Evolutionary conservation across 345 rosid species (phyloP), one percentile per base, ranked within the genome.

Genomic region (Microthlaspi erraticum): DNA sequence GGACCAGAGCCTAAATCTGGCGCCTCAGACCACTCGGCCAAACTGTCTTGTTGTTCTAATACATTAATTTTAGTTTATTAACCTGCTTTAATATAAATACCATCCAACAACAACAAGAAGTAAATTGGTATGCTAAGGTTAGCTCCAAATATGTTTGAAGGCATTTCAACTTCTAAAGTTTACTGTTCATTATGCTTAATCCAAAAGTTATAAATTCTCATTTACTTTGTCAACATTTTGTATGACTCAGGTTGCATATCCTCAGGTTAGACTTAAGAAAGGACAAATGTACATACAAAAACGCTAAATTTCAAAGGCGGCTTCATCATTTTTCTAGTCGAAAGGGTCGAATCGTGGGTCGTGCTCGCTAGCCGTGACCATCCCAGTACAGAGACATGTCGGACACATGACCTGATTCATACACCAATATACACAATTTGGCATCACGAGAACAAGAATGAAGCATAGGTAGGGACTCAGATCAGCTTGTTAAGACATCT

Each of bases 21-120:
- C 97, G 96, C 94, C 96, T 93, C 87, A 87, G 97, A 91, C 96
- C 99, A 91, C 96, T 94, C 96, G 93, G 96, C 97, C 93, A 91
- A 93, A 93, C 94, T 91, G 87, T 88, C 88, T 0, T 53, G 3
- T 5, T 26, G 29, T 26, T 26, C 29, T 26, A 5, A 26, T 3
- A 26, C 4, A 3, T 26, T 26, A 1, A 26, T 26, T 26, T 5
- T 26, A 5, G 3, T 26, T 26, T n/a, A n/a, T n/a, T n/a, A n/a
- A n/a, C n/a, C n/a, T n/a, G n/a, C n/a, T n/a, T n/a, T n/a, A n/a
- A n/a, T n/a, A n/a, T n/a, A n/a, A n/a, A n/a, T n/a, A n/a, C n/a
- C n/a, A n/a, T n/a, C 29, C 29, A 26, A 26, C 29, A 26, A 26
- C 29, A 26, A 26, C 4, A 3, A 26, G 29, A 39, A 39, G n/a